phyloP scores from a whole-genome alignment of 768 basidiomycete genomes.

The Candolleomyces efflorescens region DNA sequence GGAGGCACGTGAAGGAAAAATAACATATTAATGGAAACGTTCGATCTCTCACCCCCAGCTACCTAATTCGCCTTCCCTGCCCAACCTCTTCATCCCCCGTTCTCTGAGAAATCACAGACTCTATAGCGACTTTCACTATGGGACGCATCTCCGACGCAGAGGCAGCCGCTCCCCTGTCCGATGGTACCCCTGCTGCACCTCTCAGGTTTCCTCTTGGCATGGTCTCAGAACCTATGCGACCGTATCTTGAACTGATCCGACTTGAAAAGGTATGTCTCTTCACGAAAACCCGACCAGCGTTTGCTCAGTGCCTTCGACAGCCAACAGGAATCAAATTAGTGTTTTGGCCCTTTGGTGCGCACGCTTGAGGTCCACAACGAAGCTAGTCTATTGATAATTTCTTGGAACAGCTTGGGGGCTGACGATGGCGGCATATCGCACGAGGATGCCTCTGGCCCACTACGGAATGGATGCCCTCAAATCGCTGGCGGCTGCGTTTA shows the following conservation, averaged over 20 bases:
- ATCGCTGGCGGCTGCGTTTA: slow-evolving; percentile 35
- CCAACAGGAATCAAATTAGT: slow-evolving; percentile 47
- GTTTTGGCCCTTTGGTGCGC: slow-evolving; percentile 51
- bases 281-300: background rate
- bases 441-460: slow-evolving; percentile 22
- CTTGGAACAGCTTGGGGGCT: slow-evolving; percentile 38
- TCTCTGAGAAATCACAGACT: background rate
- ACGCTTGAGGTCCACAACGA: no score
- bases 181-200: slow-evolving; percentile 10
- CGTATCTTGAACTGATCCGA: slow-evolving; percentile 48
- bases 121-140: slow-evolving; percentile 7
- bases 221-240: slow-evolving; percentile 24
- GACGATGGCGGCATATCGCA: slow-evolving; percentile 44
- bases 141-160: slow-evolving; percentile 15
- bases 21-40: no score
- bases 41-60: no score
- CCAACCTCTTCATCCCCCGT: background rate
- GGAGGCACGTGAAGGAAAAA: no score
- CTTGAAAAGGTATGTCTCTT: slow-evolving; percentile 38
- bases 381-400: background rate
- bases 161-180: slow-evolving; percentile 22
- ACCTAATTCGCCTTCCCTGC: background rate
- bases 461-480: slow-evolving; percentile 29
- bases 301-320: slow-evolving; percentile 19
- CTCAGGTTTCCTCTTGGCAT: slow-evolving; percentile 30